Evolutionary conservation across 2,329 filamentous ascomycete species (phyloP), one percentile per base, ranked within the genome.

Genomic region (Ophiosphaerella korrae): DNA sequence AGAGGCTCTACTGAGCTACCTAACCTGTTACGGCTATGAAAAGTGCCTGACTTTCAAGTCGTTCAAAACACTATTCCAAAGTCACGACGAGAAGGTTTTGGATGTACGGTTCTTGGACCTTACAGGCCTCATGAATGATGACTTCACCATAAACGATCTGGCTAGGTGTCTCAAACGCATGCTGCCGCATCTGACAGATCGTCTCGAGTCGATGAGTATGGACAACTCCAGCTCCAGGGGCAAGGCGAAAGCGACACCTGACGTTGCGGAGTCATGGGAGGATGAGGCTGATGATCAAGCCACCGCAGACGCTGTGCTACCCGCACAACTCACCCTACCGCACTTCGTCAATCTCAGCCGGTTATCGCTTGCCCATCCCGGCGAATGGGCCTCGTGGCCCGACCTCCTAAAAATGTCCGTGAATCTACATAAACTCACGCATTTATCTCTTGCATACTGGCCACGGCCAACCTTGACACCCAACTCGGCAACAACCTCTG

Each of bases 371-470:
- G 82, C 83, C 2, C 75, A 84, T 45, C 81, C 80, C 3, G 72
- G 74, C 3, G 51, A 67, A 2, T 72, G 72, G 21, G 78, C 78
- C 1, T 82, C 77, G 9, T 88, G 84, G 84, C 68, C 75, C 12
- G 77, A 80, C 5, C 74, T 88, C 2, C 72, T 87, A 2, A 69
- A 73, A 1, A 64, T 87, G 1, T 75, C 84, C 0, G 75, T 78
- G 0, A 75, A 81, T 23, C 68, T 84, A 0, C 75, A 80, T n/a
- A 83, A 78, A 3, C 66, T 88, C 21, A 86, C 83, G 0, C 84
- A 87, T 57, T 74, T 88, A 2, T 87, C 84, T 0, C 75, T 88
- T 2, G 84, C 84, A 2, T 77, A 84, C 64, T 88, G 84, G 84
- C 83, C 84, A 2, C 71, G 76, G 16, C 84, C 84, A 2, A 82